Evolutionary conservation across 495 filamentous ascomycete species (phyloP).

Genomic region (Cudoniella acicularis): DNA sequence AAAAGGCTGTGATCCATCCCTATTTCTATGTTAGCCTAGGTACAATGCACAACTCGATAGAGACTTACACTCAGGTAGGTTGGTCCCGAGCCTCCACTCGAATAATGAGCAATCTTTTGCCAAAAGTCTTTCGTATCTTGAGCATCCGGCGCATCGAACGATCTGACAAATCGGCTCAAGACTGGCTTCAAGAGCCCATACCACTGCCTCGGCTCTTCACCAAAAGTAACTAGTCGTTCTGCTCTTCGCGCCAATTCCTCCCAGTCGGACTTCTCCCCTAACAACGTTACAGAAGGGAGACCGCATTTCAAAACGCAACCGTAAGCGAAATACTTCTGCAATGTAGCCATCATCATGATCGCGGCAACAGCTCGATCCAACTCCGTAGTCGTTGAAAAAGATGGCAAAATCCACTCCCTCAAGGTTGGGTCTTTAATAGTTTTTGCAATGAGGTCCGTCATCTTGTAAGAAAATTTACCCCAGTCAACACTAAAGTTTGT

Average conservation of each 20-base stretch:
- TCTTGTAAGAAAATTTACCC: slow-evolving; percentile 28
- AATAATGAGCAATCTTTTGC: slow-evolving; percentile 26
- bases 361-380: slow-evolving; percentile 34
- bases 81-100: slow-evolving; percentile 25
- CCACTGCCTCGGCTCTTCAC: slow-evolving; percentile 27
- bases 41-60: neutral
- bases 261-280: slow-evolving; percentile 42
- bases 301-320: slow-evolving; percentile 37
- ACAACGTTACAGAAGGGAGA: slow-evolving; percentile 46
- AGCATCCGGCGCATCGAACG: slow-evolving; percentile 25
- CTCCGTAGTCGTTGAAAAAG: slow-evolving; percentile 41
- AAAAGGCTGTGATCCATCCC: slow-evolving; percentile 41
- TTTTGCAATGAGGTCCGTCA: slow-evolving; percentile 35
- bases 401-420: slow-evolving; percentile 40
- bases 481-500: slow-evolving; percentile 34
- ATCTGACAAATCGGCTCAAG: slow-evolving; percentile 23
- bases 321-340: slow-evolving; percentile 45
- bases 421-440: slow-evolving; percentile 33
- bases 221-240: slow-evolving; percentile 35
- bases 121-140: slow-evolving; percentile 30
- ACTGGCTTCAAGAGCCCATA: slow-evolving; percentile 19
- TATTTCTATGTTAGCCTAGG: slow-evolving; percentile 1
- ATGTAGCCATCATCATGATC: slow-evolving; percentile 42
- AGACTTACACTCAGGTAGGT: slow-evolving; percentile 9
- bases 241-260: slow-evolving; percentile 29